Base-by-base conservation (phyloP, 2,329 filamentous ascomycete species). In the Arthrobotrys sphaeroides region DNA sequence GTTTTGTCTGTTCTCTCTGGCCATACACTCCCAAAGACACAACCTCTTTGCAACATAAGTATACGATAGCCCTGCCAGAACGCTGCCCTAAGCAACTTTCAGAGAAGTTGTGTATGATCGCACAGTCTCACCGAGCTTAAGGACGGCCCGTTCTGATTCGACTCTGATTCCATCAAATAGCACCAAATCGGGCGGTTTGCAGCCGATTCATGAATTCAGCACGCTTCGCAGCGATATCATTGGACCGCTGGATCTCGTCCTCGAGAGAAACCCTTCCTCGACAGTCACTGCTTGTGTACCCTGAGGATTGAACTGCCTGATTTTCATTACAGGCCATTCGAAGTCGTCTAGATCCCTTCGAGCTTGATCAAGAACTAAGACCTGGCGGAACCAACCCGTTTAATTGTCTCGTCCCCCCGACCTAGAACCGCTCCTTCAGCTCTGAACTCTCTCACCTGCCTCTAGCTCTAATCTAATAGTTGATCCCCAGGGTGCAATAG, bases 401-500 rank as follows among this genome's bases (percentile, higher is more conserved):
- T 68, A 64, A 74, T 68, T 68, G 38, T 68, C 40, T 68, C 47
- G 20, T 55, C 62, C 47, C 53, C 61, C 70, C 70, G 20, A 60
- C 20, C 40, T 45, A 28, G 53, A 67, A 24, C 61, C 38, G 22
- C 22, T 45, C 20, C 26, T 61, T 38, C 55, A 64, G 61, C 62
- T 60, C 38, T 55, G 16, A 24, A 38, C 24, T 45, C 72, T 69
- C 38, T 28, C 57, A 75, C 72, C 72, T 75, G 72, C 72, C 55
- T 75, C 57, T 40, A 13, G 20, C 65, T 64, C 51, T 49, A 60
- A 49, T 59, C 47, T 10, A 31, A 59, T 59, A 53, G 72, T 75
- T 75, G 72, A 75, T 75, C 72, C 40, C 38, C 62, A 75, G 47
- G 64, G 61, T 59, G n/a, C 38, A 33, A 20, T 67, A 55, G 26